phyloP scores from a whole-genome alignment of 2,329 filamentous ascomycete genomes.

The Catunica adiposa region DNA sequence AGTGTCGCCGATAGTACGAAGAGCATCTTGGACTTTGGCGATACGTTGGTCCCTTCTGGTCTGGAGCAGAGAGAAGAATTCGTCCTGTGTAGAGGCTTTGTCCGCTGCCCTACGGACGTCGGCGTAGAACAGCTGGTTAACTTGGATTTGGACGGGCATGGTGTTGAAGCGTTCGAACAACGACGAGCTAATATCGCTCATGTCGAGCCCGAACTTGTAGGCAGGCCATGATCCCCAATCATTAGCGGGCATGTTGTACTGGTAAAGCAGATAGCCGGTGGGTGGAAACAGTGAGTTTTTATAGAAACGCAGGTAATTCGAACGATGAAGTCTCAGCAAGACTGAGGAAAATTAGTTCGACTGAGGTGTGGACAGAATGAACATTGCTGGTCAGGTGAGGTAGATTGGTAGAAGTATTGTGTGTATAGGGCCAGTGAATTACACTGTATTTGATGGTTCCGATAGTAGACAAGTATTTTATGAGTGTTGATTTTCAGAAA shows the following conservation, averaged over 20 bases:
- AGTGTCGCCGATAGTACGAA: neutral
- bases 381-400: no score
- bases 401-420: no score
- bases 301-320: no score
- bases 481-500: no score
- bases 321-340: no score
- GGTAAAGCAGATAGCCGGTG: neutral
- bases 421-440: no score
- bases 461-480: no score
- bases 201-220: conserved; percentile 3
- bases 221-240: neutral
- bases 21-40: neutral
- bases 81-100: neutral
- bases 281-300: no score
- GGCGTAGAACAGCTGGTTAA: neutral
- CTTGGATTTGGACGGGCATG: neutral
- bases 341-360: no score
- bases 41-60: neutral
- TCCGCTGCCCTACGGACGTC: neutral
- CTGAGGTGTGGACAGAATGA: no score
- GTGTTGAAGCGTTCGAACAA: neutral
- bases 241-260: neutral
- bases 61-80: neutral
- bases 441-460: no score
- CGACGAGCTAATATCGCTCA: neutral